Evolutionary conservation across 225 moss, liverwort and hornwort genomes (phyloP), one percentile per base, ranked within the genome.

Genomic region (Pleurozium schreberi): DNA sequence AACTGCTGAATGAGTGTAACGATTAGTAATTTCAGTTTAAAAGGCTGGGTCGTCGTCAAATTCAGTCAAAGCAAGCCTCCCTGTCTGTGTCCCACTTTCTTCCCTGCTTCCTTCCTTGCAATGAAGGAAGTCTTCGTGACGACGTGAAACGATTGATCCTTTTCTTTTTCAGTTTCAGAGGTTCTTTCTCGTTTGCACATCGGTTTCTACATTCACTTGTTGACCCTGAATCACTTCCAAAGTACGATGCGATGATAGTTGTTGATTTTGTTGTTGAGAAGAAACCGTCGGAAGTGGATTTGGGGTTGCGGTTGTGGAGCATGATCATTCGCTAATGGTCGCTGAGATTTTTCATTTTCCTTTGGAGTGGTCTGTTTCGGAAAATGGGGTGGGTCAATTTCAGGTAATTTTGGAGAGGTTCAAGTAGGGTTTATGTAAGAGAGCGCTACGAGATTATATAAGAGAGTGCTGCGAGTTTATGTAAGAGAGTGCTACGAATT

Each of bases 351-450:
- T 84, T 52, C 62, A 13, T 79, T 23, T 9, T 9, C 11, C 28
- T 65, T 17, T 52, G 21, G 40, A 30, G 5, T 28, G 4, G 1
- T 31, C 40, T 53, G 42, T 74, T 87, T 53, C 62, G 70, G 28
- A 22, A 65, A 64, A 80, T 86, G 89, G 58, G 45, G 64, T 85
- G 92, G 87, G 61, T 89, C 53, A 14, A 53, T 43, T 59, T 83
- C 71, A 28, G 63, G 64, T 73, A 17, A 66, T 71, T 67, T 53
- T 49, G 85, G 52, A 81, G 87, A 81, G 92, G 87, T 85, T 92
- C 38, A 68, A 84, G 69, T 89, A 91, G 88, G 92, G 89, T 88
- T 91, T 85, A 65, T 73, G 88, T 50, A 36, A 61, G 26, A 52
- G 85, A 89, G 75, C 11, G 47, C 58, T 21, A 38, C 53, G 53